Evolutionary conservation across 352 stramenopile genomes (phyloP).

Genomic region (Halophytophthora polymorphica): DNA sequence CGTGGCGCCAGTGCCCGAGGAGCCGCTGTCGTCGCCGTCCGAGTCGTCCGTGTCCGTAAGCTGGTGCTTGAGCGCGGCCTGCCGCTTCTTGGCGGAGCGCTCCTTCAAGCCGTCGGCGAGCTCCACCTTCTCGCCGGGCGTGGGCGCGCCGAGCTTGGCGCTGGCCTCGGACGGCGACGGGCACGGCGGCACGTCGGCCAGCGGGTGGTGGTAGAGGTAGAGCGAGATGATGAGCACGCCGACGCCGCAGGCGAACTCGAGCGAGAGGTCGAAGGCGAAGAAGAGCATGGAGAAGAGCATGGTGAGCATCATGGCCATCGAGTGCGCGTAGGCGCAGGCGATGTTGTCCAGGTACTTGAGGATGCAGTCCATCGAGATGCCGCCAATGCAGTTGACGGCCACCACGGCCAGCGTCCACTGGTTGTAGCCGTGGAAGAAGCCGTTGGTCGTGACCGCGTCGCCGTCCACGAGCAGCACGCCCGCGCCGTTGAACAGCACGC

Average conservation of each 20-base stretch:
- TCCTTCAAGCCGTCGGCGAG: too few species aligned
- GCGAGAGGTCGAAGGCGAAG: slow-evolving; percentile 75
- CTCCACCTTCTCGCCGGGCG: too few species aligned
- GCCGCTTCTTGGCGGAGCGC: too few species aligned
- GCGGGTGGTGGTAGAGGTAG: slow-evolving; percentile 83
- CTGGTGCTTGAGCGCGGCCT: too few species aligned
- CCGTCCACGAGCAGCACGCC: slow-evolving; percentile 51
- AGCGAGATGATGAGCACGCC: slow-evolving; percentile 81
- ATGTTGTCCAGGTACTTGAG: slow-evolving; percentile 91
- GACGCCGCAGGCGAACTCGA: slow-evolving; percentile 82
- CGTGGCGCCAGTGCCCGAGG: too few species aligned
- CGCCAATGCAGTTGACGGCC: slow-evolving; percentile 66
- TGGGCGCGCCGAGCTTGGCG: too few species aligned
- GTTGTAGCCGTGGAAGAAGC: slow-evolving; percentile 83
- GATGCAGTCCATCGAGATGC: slow-evolving; percentile 76
- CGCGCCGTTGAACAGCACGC: slow-evolving; percentile 76
- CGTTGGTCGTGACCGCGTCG: slow-evolving; percentile 34
- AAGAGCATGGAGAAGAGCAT: slow-evolving; percentile 87
- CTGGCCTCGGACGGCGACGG: too few species aligned
- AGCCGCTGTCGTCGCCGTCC: too few species aligned
- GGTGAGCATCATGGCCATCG: slow-evolving; percentile 88
- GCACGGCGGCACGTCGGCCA: slow-evolving; percentile 14
- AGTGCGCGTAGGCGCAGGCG: slow-evolving; percentile 81
- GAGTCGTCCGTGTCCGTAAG: too few species aligned
- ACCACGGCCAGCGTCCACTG: slow-evolving; percentile 76